phyloP scores from a whole-genome alignment of 768 basidiomycete genomes.

The Lactarius vividus region DNA sequence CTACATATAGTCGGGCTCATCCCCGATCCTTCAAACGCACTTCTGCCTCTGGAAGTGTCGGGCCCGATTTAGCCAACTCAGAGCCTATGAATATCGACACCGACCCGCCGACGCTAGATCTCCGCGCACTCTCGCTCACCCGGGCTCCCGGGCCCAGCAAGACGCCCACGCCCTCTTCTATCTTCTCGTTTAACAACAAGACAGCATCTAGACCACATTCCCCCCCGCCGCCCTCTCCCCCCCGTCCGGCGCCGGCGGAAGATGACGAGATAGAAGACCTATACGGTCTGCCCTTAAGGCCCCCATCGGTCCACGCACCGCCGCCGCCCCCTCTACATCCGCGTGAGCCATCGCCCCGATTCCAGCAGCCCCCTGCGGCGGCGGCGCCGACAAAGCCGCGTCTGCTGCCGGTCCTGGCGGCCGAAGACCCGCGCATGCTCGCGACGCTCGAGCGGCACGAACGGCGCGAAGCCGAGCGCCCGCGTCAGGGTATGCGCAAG shows the following conservation, averaged over 20 bases:
- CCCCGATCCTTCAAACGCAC: not conserved
- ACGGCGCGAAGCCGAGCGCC: conserved; percentile 15
- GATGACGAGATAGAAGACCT: conserved; percentile 21
- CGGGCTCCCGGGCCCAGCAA: not conserved
- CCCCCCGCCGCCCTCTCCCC: not conserved
- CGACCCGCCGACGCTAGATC: conserved; percentile 18
- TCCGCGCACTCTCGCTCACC: conserved; percentile 18
- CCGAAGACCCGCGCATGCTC: conserved; percentile 15
- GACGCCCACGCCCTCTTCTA: not conserved
- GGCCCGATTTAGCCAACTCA: not conserved
- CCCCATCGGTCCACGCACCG: not conserved
- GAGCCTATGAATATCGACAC: conserved; percentile 12
- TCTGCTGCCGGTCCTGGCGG: conserved; percentile 15
- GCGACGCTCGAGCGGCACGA: conserved; percentile 18
- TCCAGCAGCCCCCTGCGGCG: not conserved
- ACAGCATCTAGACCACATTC: not conserved
- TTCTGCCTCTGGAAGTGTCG: not conserved
- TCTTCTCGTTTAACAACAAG: not conserved
- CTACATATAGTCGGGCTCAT: not conserved
- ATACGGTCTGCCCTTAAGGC: conserved; percentile 1
- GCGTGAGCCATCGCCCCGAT: not conserved
- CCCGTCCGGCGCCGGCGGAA: not conserved
- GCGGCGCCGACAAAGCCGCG: not conserved
- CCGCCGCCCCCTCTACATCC: not conserved
- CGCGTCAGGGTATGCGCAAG: conserved; percentile 12